Evolutionary conservation across 2,329 filamentous ascomycete genomes (phyloP).

Genomic region (Fusarium sulawesiense): DNA sequence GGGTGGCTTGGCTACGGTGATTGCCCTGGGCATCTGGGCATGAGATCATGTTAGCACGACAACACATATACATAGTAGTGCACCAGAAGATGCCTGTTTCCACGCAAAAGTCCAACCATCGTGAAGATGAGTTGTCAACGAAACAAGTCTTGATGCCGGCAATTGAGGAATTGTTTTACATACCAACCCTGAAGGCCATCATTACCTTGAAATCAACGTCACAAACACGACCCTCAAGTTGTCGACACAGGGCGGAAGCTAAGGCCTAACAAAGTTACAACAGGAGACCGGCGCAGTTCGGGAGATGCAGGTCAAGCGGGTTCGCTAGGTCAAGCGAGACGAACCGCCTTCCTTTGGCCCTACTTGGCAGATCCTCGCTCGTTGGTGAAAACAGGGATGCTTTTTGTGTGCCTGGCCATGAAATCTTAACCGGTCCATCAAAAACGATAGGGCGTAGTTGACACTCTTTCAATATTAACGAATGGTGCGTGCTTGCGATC

Average conservation of each 20-base stretch:
- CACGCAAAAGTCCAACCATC: background rate
- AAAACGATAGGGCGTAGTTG: slow-evolving; percentile 31
- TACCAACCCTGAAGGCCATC: background rate
- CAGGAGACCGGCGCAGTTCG: slow-evolving; percentile 25
- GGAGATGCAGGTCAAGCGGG: slow-evolving; percentile 41
- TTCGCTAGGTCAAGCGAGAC: slow-evolving; percentile 29
- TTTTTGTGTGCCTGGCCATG: slow-evolving; percentile 27
- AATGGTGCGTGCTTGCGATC: slow-evolving; percentile 8
- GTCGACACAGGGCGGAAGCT: slow-evolving; percentile 38
- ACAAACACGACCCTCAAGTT: slow-evolving; percentile 20
- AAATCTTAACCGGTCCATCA: slow-evolving; percentile 16
- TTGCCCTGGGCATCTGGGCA: slow-evolving; percentile 10
- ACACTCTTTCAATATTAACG: slow-evolving; percentile 8
- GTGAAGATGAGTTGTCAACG: background rate
- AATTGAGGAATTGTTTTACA: background rate
- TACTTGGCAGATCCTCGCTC: slow-evolving; percentile 23
- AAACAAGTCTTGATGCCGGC: background rate
- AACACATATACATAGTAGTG: background rate
- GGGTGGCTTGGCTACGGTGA: slow-evolving; percentile 17
- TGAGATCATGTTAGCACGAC: slow-evolving; percentile 11
- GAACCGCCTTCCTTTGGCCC: slow-evolving; percentile 23
- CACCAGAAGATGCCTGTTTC: background rate
- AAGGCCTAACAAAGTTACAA: slow-evolving; percentile 27
- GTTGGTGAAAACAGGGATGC: slow-evolving; percentile 29
- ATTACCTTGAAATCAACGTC: slow-evolving; percentile 2